Conservation (phyloP, 2,329 filamentous ascomycete genomes). For the Dactylellina parvicollis region DNA sequence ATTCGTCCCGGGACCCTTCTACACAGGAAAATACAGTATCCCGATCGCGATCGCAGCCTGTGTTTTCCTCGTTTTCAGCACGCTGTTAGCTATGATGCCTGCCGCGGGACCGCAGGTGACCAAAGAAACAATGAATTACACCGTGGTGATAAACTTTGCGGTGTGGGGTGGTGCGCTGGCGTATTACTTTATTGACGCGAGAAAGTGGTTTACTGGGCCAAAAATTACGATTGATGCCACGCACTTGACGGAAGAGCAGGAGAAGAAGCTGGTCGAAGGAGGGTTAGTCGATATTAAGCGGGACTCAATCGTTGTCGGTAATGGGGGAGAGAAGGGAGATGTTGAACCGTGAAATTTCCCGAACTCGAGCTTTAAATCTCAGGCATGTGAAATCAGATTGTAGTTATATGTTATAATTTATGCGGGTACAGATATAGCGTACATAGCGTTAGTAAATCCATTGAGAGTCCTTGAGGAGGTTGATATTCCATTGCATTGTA, state of each 20-base stretch:
- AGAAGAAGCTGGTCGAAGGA: constrained; percentile 56
- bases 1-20: constrained; percentile 70
- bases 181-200: constrained; percentile 69
- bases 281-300: constrained; percentile 56
- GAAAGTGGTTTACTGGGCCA: constrained; percentile 71
- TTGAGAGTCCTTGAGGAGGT: no score
- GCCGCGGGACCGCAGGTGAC: constrained; percentile 67
- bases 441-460: no score
- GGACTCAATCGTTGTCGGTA: no score
- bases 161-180: constrained; percentile 69
- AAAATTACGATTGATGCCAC: constrained; percentile 66
- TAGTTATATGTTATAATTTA: no score
- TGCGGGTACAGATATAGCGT: no score
- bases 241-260: constrained; percentile 52
- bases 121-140: constrained; percentile 70
- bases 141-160: constrained; percentile 69
- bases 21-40: constrained; percentile 67
- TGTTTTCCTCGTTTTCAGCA: constrained; percentile 68
- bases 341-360: no score
- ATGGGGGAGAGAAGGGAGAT: no score
- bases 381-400: no score
- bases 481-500: no score
- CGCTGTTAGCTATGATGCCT: constrained; percentile 70
- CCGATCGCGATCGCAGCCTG: constrained; percentile 68
- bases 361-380: no score